Conservation (phyloP, 306 rosid species). For the Inga laurina region DNA sequence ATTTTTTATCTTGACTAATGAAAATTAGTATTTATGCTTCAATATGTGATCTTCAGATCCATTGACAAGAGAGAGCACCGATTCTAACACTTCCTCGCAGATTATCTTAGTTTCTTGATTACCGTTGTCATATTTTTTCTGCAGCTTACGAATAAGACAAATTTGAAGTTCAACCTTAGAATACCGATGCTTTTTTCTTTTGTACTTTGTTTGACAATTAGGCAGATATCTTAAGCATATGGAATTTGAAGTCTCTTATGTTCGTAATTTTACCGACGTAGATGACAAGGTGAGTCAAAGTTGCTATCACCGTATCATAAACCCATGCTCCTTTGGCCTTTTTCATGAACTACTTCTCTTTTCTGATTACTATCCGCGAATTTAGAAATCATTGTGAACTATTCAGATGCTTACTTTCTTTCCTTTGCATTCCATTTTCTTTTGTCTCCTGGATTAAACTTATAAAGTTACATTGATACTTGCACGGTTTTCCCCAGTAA, state of each 20-base stretch:
- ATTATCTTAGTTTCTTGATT: not conserved
- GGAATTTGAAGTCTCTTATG: slow-evolving; percentile 80
- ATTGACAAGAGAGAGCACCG: not conserved
- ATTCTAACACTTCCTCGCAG: not conserved
- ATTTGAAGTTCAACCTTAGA: not conserved
- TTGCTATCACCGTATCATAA: slow-evolving; percentile 5
- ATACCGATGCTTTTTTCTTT: slow-evolving; percentile 30
- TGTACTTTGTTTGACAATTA: slow-evolving; percentile 44
- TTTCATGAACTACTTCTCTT: not conserved
- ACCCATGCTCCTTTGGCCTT: not conserved
- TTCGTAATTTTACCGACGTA: slow-evolving; percentile 96
- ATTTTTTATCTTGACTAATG: no score
- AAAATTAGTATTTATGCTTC: no score
- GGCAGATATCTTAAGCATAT: slow-evolving; percentile 96
- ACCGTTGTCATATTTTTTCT: not conserved
- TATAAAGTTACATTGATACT: not conserved
- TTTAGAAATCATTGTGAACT: not conserved
- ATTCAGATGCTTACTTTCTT: not conserved
- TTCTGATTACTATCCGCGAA: not conserved
- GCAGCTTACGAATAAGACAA: not conserved
- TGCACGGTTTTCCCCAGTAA: not conserved
- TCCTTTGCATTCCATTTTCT: not conserved
- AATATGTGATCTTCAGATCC: no score
- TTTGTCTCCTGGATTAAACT: not conserved
- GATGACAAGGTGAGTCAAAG: slow-evolving; percentile 85